Evolutionary conservation across 768 basidiomycete species (phyloP), one percentile per base, ranked within the genome.

Genomic region (Termitomyces sp.): DNA sequence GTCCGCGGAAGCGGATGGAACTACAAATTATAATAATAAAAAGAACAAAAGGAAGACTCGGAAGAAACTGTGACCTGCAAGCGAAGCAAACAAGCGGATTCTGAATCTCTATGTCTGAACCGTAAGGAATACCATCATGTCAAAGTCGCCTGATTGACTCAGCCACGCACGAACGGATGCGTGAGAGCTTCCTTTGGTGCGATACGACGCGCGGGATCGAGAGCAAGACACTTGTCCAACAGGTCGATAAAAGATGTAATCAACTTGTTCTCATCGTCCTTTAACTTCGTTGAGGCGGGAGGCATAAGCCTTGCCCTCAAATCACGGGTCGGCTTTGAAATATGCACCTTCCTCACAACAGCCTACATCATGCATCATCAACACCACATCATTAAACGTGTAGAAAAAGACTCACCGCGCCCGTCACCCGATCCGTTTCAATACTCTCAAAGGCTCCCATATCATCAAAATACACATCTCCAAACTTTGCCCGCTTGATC

Each of bases 401-500:
- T 48, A 23, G 50, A 58, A 55, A 41, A 61, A 26, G 33, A 86
- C 92, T 71, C 66, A 95, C 95, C 59, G 82, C 80, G 18, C 93
- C 91, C 4, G 91, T 92, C 35, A 91, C 84, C 61, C 87, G 86
- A 68, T 95, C 92, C 65, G 79, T 86, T 72, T 95, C 95, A 5
- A 93, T 79, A 62, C 85, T 90, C 66, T 85, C 79, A 66, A 98
- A 98, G 32, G 84, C 89, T 51, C 91, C 87, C 79, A 90, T 86
- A 52, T 97, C 95, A 67, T 98, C 95, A 64, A 98, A 99, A 68
- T 95, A 96, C 66, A 89, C 74, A 52, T 93, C 88, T 1, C 91
- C 93, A 73, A 98, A 98, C 69, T 89, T 88, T 0, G 91, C 91
- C 69, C 89, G 93, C 76, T 96, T 97, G 72, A 98, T 89, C 86